A percentile compares a stretch with the other conserved stretches of the same genome.
Conservation (phyloP, 768 basidiomycete genomes). For the Chalciporus pseudorubinellus region DNA sequence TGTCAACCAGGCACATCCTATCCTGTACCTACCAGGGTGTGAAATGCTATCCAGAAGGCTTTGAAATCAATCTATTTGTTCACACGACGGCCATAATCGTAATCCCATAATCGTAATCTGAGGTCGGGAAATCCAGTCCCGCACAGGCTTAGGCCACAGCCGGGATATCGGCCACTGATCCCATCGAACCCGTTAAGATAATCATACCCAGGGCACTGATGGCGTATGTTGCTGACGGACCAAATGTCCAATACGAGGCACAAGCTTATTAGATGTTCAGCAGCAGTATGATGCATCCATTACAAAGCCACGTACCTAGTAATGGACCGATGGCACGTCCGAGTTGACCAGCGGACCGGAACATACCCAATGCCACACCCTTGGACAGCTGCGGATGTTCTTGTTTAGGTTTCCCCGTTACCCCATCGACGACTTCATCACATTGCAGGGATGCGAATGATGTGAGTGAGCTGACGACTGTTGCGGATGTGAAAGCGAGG, state of each 20-base stretch:
- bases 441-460: slow-evolving; percentile 89
- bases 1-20: neutral
- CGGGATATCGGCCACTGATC: slow-evolving; percentile 40
- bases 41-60: neutral
- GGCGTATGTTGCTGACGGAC: slow-evolving; percentile 74
- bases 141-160: no score
- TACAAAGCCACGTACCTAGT: slow-evolving; percentile 53
- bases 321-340: slow-evolving; percentile 92
- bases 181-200: slow-evolving; percentile 57
- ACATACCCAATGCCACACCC: slow-evolving; percentile 79
- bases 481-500: slow-evolving; percentile 92
- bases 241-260: slow-evolving; percentile 86
- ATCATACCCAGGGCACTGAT: slow-evolving; percentile 65
- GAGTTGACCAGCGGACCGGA: slow-evolving; percentile 91
- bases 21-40: slow-evolving; percentile 3
- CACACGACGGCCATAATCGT: slow-evolving; percentile 6
- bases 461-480: slow-evolving; percentile 91
- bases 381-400: slow-evolving; percentile 73
- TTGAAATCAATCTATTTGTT: neutral
- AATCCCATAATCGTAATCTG: slow-evolving; percentile 2
- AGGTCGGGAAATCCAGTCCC: no score
- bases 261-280: slow-evolving; percentile 55
- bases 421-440: slow-evolving; percentile 63
- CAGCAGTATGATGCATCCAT: neutral
- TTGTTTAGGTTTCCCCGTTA: slow-evolving; percentile 52